phyloP scores from a whole-genome alignment of 305 asterid species.

The Fraxinus xanthoxyloides region DNA sequence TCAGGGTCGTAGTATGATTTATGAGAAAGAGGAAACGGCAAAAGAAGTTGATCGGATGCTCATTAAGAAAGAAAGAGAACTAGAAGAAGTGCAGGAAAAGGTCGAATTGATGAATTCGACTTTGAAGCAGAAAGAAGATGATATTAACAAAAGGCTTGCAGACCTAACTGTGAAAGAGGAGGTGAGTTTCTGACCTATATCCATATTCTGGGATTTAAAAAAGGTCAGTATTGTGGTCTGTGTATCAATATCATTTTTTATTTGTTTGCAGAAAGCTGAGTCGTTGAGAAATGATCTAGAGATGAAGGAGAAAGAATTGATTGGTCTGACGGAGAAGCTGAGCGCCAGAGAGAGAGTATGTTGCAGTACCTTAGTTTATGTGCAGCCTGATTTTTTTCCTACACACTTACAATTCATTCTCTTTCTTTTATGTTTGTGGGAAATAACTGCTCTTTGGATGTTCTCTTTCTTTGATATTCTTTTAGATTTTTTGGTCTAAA shows the following conservation, averaged over 20 bases:
- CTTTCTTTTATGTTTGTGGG: not conserved
- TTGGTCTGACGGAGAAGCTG: slow-evolving; percentile 57
- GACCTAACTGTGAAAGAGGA: slow-evolving; percentile 57
- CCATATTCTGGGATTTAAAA: not conserved
- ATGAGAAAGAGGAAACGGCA: slow-evolving; percentile 74
- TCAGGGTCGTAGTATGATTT: slow-evolving; percentile 58
- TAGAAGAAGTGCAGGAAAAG: slow-evolving; percentile 57
- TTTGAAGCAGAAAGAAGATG: slow-evolving; percentile 62
- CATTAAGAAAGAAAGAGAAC: slow-evolving; percentile 55
- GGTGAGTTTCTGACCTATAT: slow-evolving; percentile 45
- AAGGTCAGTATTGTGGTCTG: not conserved
- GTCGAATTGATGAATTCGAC: slow-evolving; percentile 39
- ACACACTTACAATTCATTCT: not conserved
- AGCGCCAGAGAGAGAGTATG: slow-evolving; percentile 70
- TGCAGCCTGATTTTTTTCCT: slow-evolving; percentile 9
- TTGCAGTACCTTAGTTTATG: slow-evolving; percentile 28
- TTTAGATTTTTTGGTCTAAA: not conserved
- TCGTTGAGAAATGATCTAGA: slow-evolving; percentile 45
- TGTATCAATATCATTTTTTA: slow-evolving; percentile 6
- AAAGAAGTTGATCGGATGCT: slow-evolving; percentile 44
- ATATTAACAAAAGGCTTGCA: slow-evolving; percentile 43
- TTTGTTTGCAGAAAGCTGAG: slow-evolving; percentile 59
- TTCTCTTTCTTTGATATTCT: not conserved
- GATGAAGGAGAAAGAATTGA: slow-evolving; percentile 61
- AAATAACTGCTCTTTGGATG: not conserved